Evolutionary conservation across 2,329 filamentous ascomycete genomes (phyloP).

Genomic region (Dactylellina leptospora): DNA sequence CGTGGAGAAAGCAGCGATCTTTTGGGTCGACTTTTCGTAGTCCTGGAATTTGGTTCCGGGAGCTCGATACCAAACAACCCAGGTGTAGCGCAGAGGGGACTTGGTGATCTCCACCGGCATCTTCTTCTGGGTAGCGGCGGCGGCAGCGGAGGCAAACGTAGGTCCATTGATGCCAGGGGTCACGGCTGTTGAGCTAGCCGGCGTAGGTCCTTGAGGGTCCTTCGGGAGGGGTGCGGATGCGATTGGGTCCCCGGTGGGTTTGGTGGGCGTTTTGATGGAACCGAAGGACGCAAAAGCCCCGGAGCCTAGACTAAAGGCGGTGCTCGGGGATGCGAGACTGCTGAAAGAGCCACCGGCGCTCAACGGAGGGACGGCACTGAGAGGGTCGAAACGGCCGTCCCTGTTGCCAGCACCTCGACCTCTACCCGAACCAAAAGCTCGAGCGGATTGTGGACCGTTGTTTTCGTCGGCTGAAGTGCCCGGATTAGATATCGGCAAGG

Average conservation of each 20-base stretch:
- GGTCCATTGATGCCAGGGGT: constrained; percentile 57
- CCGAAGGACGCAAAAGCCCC: constrained; percentile 96
- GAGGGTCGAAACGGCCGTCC: constrained; percentile 47
- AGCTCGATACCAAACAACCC: constrained; percentile 97
- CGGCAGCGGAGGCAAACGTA: constrained; percentile 60
- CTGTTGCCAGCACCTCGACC: constrained; percentile 35
- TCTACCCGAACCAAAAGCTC: constrained; percentile 37
- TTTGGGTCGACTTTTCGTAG: constrained; percentile 94
- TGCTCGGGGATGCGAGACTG: constrained; percentile 68
- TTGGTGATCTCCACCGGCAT: constrained; percentile 63
- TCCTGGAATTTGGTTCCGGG: constrained; percentile 97
- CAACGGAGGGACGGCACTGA: constrained; percentile 41
- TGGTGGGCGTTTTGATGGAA: constrained; percentile 72
- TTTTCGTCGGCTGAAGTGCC: constrained; percentile 19
- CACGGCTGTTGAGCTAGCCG: constrained; percentile 60
- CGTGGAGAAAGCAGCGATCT: constrained; percentile 81
- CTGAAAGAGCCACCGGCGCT: constrained; percentile 59
- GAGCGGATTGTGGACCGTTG: constrained; percentile 28
- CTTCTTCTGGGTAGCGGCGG: constrained; percentile 58
- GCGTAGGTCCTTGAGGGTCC: constrained; percentile 71
- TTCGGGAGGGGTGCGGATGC: constrained; percentile 60
- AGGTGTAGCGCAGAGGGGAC: constrained; percentile 75
- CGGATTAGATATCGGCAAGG: constrained; percentile 38
- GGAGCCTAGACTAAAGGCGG: constrained; percentile 90
- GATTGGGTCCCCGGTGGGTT: constrained; percentile 35